A percentile compares a stretch with the other conserved stretches of the same genome.
Evolutionary conservation across 306 rosid species (phyloP).

Genomic region (Castanea mollissima): DNA sequence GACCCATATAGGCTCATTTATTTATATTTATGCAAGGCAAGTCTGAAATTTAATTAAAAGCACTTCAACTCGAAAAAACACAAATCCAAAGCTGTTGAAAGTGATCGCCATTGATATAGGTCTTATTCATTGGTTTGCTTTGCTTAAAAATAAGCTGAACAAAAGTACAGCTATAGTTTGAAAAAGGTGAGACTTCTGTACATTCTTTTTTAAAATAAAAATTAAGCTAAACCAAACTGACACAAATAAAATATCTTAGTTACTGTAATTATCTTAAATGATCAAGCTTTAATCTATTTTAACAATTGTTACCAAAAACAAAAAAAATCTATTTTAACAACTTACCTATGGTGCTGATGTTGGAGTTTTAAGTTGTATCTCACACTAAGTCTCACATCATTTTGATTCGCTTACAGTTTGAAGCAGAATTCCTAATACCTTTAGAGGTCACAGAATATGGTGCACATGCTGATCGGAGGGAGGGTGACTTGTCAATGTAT

Average conservation of each 20-base stretch:
- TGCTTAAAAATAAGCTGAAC: no score
- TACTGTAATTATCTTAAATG: not conserved
- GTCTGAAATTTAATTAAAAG: not conserved
- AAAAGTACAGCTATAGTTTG: no score
- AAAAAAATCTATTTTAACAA: not conserved
- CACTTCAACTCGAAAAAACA: not conserved
- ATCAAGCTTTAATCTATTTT: not conserved
- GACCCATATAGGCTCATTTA: not conserved
- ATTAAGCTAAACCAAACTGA: no score
- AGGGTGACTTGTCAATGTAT: conserved; percentile 79
- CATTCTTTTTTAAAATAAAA: no score
- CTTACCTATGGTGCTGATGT: not conserved
- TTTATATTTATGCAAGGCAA: not conserved
- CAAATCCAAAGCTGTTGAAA: no score
- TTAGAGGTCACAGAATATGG: conserved; percentile 62
- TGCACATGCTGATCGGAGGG: conserved; percentile 66
- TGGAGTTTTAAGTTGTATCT: not conserved
- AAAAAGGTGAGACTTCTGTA: no score
- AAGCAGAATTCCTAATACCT: conserved; percentile 64
- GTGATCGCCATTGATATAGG: no score
- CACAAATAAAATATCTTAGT: not conserved
- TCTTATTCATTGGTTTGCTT: no score
- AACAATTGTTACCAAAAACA: not conserved
- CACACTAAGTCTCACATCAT: conserved; percentile 36
- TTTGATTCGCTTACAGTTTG: conserved; percentile 51